These are phyloP conservation scores for Polytrichum formosum DNA, from an alignment of 225 moss, liverwort and hornwort genomes.

Conservation along the genomic window DNA sequence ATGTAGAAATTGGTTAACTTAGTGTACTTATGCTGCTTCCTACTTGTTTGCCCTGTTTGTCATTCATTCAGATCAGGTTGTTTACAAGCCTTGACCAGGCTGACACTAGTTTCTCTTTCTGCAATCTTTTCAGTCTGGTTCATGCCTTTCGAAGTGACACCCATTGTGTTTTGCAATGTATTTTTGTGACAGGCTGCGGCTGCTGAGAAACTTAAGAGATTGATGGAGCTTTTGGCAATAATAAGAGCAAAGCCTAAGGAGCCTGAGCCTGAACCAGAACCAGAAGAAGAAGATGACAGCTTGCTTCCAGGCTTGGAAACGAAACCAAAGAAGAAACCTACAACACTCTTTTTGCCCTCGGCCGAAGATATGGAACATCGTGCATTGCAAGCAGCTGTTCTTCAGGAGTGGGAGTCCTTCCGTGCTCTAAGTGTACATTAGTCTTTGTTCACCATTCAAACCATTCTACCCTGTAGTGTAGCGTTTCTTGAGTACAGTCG, in stretches of 20 bases:
- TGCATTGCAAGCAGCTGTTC: slow-evolving; percentile 89
- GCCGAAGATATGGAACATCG: slow-evolving; percentile 94
- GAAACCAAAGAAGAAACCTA: slow-evolving; percentile 72
- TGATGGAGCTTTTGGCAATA: slow-evolving; percentile 65
- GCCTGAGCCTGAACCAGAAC: slow-evolving; percentile 58
- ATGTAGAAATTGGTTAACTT: too few species aligned
- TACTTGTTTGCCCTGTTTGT: too few species aligned
- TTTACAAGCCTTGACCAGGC: too few species aligned
- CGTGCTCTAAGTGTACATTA: slow-evolving; percentile 60
- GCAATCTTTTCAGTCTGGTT: background rate
- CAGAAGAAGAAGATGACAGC: slow-evolving; percentile 77
- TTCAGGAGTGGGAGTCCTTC: slow-evolving; percentile 91
- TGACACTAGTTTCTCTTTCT: too few species aligned
- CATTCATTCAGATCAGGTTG: too few species aligned
- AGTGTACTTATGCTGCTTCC: too few species aligned
- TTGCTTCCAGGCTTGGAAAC: slow-evolving; percentile 84
- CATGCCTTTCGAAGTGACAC: background rate
- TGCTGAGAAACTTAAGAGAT: slow-evolving; percentile 66
- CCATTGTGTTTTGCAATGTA: slow-evolving; percentile 1
- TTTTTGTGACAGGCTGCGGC: slow-evolving; percentile 62
- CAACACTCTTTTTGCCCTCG: slow-evolving; percentile 72
- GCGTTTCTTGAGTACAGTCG: background rate
- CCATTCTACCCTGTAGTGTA: background rate
- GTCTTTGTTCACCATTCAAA: background rate
- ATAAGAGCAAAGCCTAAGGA: slow-evolving; percentile 75